A percentile compares a stretch with the other conserved stretches of the same genome.
phyloP scores from a whole-genome alignment of 2,329 filamentous ascomycete species.

The Cercospora nicotianae region DNA sequence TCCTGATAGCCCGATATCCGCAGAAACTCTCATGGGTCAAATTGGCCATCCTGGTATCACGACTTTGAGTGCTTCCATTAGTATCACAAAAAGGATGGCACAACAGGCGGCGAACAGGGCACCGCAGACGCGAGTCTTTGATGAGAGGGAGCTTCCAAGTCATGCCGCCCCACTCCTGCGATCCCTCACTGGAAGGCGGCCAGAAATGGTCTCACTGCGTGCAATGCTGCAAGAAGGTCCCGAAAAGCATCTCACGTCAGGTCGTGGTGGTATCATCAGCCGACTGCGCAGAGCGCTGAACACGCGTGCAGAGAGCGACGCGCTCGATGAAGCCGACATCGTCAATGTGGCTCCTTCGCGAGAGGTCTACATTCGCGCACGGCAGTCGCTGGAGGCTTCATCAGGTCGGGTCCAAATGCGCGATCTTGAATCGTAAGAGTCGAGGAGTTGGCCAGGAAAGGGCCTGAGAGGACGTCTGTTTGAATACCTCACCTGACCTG shows the following conservation, averaged over 20 bases:
- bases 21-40: not conserved
- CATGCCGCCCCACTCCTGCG: not conserved
- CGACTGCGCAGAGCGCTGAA: not conserved
- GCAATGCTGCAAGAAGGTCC: not conserved
- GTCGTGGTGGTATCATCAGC: not conserved
- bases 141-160: not conserved
- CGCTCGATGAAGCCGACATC: not conserved
- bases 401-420: not conserved
- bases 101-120: not conserved
- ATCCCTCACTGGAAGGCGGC: not conserved
- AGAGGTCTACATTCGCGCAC: not conserved
- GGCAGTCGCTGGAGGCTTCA: not conserved
- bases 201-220: constrained; percentile 7
- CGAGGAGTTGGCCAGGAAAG: not conserved
- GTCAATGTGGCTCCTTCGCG: not conserved
- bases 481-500: not conserved
- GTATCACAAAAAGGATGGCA: constrained; percentile 6
- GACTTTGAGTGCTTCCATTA: not conserved
- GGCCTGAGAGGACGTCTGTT: not conserved
- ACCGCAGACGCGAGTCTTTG: not conserved
- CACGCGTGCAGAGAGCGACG: not conserved
- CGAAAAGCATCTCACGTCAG: not conserved
- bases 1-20: not conserved
- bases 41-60: not conserved
- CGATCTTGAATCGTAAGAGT: not conserved